Base-by-base conservation (phyloP, 805 yeast genomes). In the Kodamaea leandrae region DNA sequence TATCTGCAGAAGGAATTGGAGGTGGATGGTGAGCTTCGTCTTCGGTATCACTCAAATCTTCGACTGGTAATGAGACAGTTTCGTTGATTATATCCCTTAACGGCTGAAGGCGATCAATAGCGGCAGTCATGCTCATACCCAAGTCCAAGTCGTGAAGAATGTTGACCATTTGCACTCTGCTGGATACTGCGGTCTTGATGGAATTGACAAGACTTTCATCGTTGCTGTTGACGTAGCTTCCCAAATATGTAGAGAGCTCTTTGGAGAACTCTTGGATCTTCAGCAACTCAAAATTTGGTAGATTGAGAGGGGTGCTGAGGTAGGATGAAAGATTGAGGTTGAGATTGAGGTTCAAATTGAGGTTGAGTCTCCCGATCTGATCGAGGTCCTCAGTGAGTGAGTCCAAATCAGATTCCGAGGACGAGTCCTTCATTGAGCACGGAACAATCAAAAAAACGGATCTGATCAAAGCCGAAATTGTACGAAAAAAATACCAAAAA, bases 101-200 rank as follows among this genome's bases (percentile, higher is more conserved):
- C 3, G 71, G 70, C 52, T 76, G 80, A 35, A 79, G 65, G 28
- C 81, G 50, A 30, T 75, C 78, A 6, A 77, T 57, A 1, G 85
- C 82, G 12, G 74, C 64, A 28, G 70, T 66, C 9, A 77, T 61
- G 10, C 77, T 71, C 32, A 71, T 62, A 6, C 83, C 83, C 40
- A 64, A 57, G 23, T 55, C 55, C 47, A 72, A 57, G 43, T 72
- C 76, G 37, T 59, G 53, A 19, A 71, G 51, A 33, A 72, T 59
- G 13, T 61, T 66, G 26, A 55, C 57, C 70, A 72, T 64, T 41
- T 69, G 75, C 37, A 71, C 63, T 13, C 76, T 52, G 13, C 70
- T 59, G 8, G 69, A 63, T 10, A 70, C 44, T 20, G 70, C 61
- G 1, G 74, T 68, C 41, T 65, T 64, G 32, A 68, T 49, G 8